Base-by-base conservation (phyloP, 345 rosid genomes). In the Brassica carinata region DNA sequence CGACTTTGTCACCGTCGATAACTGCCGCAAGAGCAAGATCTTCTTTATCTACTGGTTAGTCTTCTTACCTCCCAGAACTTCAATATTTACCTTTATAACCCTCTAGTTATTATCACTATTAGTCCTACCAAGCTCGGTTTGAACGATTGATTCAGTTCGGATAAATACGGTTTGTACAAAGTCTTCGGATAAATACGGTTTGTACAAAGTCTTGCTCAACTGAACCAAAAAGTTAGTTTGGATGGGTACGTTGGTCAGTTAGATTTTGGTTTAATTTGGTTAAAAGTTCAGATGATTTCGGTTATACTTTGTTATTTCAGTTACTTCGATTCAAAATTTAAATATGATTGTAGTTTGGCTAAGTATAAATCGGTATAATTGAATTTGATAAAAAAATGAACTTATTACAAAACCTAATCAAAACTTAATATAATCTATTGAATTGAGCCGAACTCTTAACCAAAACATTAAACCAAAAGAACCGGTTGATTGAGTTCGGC, bases 11-110 rank as follows among this genome's bases (percentile, higher is more conserved):
- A 92, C 98, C 53, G 94, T 88, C 17, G 98, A 94, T 77, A 92
- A 94, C 13, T 94, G 98, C 77, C 90, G 88, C 84, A 94, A 92
- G 87, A 94, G 98, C 98, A 94, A 94, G 94, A 90, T 95, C 87
- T 95, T 95, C 98, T 95, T 93, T 86, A 95, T 95, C 64, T 91
- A 93, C 30, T 95, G 99, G 99, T 95, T 69, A 68, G 89, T 85
- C 79, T 58, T 6, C 7, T 15, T 48, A 15, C 2, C 63, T 29
- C 11, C n/a, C 26, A 48, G 55, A 51, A 70, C 26, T 48, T n/a
- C 10, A 2, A 59, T 59, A 64, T 62, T 80, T 74, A 74, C 53
- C 2, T 30, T 72, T 71, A n/a, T 23, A 71, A 58, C 62, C 70
- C 0, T 40, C 8, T 0, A 59, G 26, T 31, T 66, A 8, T 31